phyloP scores from a whole-genome alignment of 1,284 basidiomycete genomes.

The Marasmius oreades region DNA sequence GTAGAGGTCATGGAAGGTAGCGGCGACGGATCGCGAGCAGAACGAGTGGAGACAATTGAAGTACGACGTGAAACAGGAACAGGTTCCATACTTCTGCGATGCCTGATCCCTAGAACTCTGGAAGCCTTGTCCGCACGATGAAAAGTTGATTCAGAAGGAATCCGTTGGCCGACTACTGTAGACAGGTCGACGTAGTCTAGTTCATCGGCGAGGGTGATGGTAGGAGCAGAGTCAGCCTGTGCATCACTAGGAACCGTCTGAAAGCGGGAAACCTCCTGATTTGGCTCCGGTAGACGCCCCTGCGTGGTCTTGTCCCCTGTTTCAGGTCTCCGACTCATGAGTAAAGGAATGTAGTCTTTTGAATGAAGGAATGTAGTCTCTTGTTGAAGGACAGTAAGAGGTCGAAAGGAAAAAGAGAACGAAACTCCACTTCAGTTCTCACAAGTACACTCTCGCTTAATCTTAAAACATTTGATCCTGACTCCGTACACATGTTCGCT shows the following conservation, averaged over 20 bases:
- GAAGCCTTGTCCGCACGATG: conserved; percentile 57
- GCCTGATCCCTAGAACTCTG: conserved; percentile 68
- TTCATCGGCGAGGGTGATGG: conserved; percentile 53
- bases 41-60: conserved; percentile 74
- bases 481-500: too few relatives aligned
- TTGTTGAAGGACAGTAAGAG: neutral
- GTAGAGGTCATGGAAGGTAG: conserved; percentile 51
- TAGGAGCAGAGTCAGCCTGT: conserved; percentile 19
- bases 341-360: neutral
- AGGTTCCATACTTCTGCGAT: conserved; percentile 75
- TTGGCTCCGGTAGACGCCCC: neutral
- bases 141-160: neutral
- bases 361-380: neutral
- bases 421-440: too few relatives aligned
- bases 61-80: conserved; percentile 70
- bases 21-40: conserved; percentile 54
- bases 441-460: too few relatives aligned
- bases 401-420: neutral
- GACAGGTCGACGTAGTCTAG: conserved; percentile 66
- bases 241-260: neutral
- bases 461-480: too few relatives aligned
- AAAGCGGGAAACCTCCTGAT: neutral
- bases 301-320: neutral
- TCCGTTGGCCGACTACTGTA: conserved; percentile 26
- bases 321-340: neutral